A percentile compares a stretch with the other conserved stretches of the same genome.
Conservation (phyloP, 805 yeast genomes). For the Candida saitoana region DNA sequence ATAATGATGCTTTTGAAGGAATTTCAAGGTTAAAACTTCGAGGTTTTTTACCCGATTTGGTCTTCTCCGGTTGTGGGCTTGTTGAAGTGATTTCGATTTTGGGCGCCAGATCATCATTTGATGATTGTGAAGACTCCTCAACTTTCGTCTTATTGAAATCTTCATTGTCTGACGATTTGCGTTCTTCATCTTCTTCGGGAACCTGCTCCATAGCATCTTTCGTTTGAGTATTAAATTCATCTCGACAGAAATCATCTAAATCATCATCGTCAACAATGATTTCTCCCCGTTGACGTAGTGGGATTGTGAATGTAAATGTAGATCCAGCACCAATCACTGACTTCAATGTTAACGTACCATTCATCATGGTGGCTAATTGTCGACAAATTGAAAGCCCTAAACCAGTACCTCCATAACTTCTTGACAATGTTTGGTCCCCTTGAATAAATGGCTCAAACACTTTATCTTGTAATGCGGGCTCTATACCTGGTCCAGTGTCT, state of each 20-base stretch:
- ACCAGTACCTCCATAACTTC: slow-evolving; percentile 95
- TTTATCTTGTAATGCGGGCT: slow-evolving; percentile 69
- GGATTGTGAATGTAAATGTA: slow-evolving; percentile 75
- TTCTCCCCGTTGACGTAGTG: slow-evolving; percentile 64
- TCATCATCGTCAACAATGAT: slow-evolving; percentile 35
- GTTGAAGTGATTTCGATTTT: slow-evolving; percentile 1
- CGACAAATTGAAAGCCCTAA: slow-evolving; percentile 85
- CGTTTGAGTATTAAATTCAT: slow-evolving; percentile 59
- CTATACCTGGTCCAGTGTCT: slow-evolving; percentile 96
- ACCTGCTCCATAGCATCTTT: slow-evolving; percentile 17
- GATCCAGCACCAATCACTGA: slow-evolving; percentile 82
- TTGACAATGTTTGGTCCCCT: slow-evolving; percentile 89
- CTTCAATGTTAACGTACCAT: slow-evolving; percentile 72
- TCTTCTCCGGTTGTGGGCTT: neutral
- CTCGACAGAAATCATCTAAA: slow-evolving; percentile 49
- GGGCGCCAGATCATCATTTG: slow-evolving; percentile 3
- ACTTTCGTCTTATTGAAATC: neutral
- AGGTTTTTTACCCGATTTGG: neutral
- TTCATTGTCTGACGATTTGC: neutral
- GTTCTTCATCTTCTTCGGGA: neutral
- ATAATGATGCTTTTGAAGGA: slow-evolving; percentile 7
- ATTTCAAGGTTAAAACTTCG: slow-evolving; percentile 2
- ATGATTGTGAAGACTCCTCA: neutral
- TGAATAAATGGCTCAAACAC: slow-evolving; percentile 96
- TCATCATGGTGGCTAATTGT: slow-evolving; percentile 88